A percentile compares a stretch with the other conserved stretches of the same genome.
These are phyloP conservation scores for Metschnikowia lachancei DNA, from an alignment of 805 yeast genomes.

Conservation along the genomic window DNA sequence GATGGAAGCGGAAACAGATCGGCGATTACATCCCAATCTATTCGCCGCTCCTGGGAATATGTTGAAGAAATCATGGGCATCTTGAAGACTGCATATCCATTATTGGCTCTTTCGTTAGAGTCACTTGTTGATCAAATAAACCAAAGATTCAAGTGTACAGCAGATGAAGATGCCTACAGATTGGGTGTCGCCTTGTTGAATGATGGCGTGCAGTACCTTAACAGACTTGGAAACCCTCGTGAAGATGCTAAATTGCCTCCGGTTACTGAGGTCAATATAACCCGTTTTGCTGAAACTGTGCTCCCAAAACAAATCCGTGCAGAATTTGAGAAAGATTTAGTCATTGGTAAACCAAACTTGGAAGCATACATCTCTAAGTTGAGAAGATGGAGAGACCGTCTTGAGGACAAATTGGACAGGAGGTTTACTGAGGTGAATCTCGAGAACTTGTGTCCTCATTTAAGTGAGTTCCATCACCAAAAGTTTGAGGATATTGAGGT, in stretches of 20 bases:
- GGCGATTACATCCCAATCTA: conserved; percentile 11
- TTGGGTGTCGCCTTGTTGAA: conserved; percentile 86
- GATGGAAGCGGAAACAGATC: background rate
- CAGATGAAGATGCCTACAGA: conserved; percentile 95
- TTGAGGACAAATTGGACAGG: conserved; percentile 89
- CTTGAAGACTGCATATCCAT: conserved; percentile 92
- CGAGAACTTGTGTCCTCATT: conserved; percentile 89
- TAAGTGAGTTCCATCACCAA: conserved; percentile 96
- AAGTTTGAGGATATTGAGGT: conserved; percentile 96
- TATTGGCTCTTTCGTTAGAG: conserved; percentile 87
- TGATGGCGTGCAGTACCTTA: conserved; percentile 89
- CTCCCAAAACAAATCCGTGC: conserved; percentile 84
- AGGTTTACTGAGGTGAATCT: conserved; percentile 75
- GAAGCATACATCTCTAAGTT: conserved; percentile 81
- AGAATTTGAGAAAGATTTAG: conserved; percentile 89
- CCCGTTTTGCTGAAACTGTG: conserved; percentile 88
- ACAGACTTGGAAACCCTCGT: conserved; percentile 80
- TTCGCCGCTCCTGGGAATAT: conserved; percentile 86
- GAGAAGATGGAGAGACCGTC: conserved; percentile 87
- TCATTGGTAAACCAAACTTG: conserved; percentile 79
- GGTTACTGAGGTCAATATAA: conserved; percentile 83
- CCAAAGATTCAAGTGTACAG: conserved; percentile 87
- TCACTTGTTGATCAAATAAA: conserved; percentile 93
- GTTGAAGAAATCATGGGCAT: conserved; percentile 92
- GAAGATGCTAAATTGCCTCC: conserved; percentile 88